A percentile compares a stretch with the other conserved stretches of the same genome.
phyloP scores from a whole-genome alignment of 257 asterid genomes.

The Solanum medicagineum region DNA sequence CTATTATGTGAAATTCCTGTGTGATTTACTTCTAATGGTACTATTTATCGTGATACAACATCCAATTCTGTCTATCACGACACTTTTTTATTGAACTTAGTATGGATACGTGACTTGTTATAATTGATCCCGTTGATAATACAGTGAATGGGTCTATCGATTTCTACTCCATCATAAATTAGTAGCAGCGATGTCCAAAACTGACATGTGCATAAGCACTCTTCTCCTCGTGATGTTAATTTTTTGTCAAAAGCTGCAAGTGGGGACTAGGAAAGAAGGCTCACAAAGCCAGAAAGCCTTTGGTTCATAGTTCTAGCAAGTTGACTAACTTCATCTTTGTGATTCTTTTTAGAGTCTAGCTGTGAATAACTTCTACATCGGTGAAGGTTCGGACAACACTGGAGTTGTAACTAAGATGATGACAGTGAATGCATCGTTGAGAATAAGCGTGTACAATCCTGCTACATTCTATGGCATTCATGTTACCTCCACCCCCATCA shows the following conservation, averaged over 20 bases:
- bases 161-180: neutral
- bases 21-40: neutral
- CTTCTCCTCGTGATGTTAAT: neutral
- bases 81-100: neutral
- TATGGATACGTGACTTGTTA: neutral
- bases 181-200: neutral
- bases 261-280: neutral
- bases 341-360: constrained; percentile 49
- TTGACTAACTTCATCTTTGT: neutral
- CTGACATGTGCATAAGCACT: neutral
- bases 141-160: neutral
- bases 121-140: neutral
- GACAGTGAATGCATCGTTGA: constrained; percentile 64
- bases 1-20: neutral
- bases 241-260: neutral
- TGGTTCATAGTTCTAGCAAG: neutral
- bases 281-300: neutral
- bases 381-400: constrained; percentile 66
- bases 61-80: neutral
- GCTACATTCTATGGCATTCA: constrained; percentile 87
- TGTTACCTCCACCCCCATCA: constrained; percentile 66
- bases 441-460: constrained; percentile 66
- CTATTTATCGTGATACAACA: neutral
- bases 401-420: constrained; percentile 78
- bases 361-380: constrained; percentile 54